phyloP scores from a whole-genome alignment of 1,139 yeast genomes.

The Taphrina flavorubra region DNA sequence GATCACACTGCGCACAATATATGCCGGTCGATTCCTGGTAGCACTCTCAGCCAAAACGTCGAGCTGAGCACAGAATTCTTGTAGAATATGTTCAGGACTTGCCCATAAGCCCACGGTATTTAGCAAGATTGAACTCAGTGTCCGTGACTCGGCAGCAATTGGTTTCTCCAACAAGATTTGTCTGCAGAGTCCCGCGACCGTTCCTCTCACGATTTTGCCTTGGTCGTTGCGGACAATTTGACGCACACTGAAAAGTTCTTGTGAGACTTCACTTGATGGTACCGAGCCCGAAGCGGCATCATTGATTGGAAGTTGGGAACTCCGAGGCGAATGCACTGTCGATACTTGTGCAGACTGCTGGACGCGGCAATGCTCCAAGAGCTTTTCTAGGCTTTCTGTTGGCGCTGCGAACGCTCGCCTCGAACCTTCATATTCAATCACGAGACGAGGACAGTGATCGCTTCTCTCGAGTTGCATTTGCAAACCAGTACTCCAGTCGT shows the following conservation, averaged over 20 bases:
- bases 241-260: slow-evolving; percentile 16
- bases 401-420: no score
- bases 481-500: not conserved
- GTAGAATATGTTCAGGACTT: slow-evolving; percentile 9
- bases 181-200: slow-evolving; percentile 4
- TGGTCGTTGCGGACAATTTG: slow-evolving; percentile 9
- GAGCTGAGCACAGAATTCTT: slow-evolving; percentile 15
- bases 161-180: slow-evolving; percentile 12
- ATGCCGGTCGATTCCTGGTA: not conserved
- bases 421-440: not conserved
- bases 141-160: not conserved
- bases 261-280: not conserved
- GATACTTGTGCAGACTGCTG: not conserved
- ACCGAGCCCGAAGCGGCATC: not conserved
- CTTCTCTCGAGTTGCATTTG: not conserved
- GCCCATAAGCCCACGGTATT: slow-evolving; percentile 31
- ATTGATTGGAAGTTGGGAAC: not conserved
- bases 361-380: not conserved
- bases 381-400: not conserved
- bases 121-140: not conserved
- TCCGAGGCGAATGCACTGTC: not conserved
- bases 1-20: slow-evolving; percentile 5
- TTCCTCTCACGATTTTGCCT: slow-evolving; percentile 8
- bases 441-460: not conserved
- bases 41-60: not conserved